Conservation (phyloP, 257 asterid species). For the Przewalskia tangutica region DNA sequence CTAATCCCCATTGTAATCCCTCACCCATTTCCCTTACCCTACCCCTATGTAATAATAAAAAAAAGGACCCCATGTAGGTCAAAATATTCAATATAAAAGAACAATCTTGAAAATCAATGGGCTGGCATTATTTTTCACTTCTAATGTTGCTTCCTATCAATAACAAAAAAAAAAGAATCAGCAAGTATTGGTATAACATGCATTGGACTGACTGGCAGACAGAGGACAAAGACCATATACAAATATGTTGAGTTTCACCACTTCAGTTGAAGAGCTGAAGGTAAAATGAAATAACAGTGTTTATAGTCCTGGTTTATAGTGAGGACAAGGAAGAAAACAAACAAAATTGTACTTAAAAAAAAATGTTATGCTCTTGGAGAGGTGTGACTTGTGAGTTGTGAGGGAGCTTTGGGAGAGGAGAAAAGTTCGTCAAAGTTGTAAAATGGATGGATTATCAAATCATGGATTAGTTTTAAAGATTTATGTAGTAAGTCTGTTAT, state of each 20-base stretch:
- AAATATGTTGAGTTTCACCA: not conserved
- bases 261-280: not conserved
- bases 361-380: not conserved
- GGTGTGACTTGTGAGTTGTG: constrained; percentile 1
- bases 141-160: constrained; percentile 29
- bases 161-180: not conserved
- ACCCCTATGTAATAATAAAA: not conserved
- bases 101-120: not conserved
- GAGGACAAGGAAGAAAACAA: constrained; percentile 6
- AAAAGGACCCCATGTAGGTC: not conserved
- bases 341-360: constrained; percentile 16
- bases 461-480: not conserved
- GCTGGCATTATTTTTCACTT: constrained; percentile 12
- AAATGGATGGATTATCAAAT: not conserved
- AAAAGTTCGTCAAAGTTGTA: constrained; percentile 16
- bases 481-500: too few relatives aligned
- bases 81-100: not conserved
- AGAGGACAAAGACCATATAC: not conserved
- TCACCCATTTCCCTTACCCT: too few relatives aligned
- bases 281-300: constrained; percentile 15
- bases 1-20: too few relatives aligned
- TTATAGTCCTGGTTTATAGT: constrained; percentile 12
- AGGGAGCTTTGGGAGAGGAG: constrained; percentile 32
- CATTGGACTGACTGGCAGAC: not conserved
- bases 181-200: not conserved